These are phyloP conservation scores for Boletus reticulatus DNA, from an alignment of 768 basidiomycete species.

Conservation along the genomic window DNA sequence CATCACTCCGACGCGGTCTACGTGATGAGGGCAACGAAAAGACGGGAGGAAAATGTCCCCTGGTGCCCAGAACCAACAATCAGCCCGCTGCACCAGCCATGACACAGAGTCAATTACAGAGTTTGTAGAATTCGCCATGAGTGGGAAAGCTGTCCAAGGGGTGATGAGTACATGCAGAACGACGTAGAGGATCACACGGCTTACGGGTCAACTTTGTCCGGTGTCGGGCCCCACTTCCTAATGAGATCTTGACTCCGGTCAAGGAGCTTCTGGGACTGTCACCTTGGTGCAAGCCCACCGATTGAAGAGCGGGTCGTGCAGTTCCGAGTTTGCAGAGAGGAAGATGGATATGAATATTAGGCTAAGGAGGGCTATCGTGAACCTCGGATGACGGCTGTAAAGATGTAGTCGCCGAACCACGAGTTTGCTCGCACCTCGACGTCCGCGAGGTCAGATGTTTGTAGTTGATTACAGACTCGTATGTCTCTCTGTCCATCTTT, in stretches of 20 bases:
- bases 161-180: neutral
- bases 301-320: neutral
- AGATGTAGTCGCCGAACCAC: no score
- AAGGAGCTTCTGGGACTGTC: constrained; percentile 33
- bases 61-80: constrained; percentile 29
- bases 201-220: constrained; percentile 42
- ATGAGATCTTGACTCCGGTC: constrained; percentile 45
- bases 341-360: constrained; percentile 26
- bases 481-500: no score
- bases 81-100: neutral
- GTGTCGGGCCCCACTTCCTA: constrained; percentile 52
- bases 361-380: constrained; percentile 27
- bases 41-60: constrained; percentile 58
- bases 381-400: constrained; percentile 32
- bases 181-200: neutral
- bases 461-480: no score
- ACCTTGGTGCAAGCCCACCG: constrained; percentile 4
- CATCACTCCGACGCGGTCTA: constrained; percentile 49
- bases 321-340: constrained; percentile 25
- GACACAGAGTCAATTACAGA: constrained; percentile 19
- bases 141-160: constrained; percentile 25
- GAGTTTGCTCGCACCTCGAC: no score
- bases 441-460: no score
- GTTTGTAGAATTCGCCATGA: constrained; percentile 27
- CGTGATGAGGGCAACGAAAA: constrained; percentile 49